Evolutionary conservation across 2,329 filamentous ascomycete genomes (phyloP).

Genomic region (Colletotrichum spinosum): DNA sequence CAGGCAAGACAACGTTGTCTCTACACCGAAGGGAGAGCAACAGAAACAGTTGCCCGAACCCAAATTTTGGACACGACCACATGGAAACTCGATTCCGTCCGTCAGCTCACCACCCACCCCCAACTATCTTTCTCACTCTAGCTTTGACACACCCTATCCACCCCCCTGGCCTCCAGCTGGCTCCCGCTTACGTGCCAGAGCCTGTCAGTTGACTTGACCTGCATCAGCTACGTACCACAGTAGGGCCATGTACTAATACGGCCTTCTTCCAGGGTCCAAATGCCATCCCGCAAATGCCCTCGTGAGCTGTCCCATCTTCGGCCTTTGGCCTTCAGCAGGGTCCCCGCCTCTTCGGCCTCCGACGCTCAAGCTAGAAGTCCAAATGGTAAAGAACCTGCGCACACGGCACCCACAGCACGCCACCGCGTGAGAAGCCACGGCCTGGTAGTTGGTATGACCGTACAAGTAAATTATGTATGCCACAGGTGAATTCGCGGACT

Average conservation of each 20-base stretch:
- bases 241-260: background rate
- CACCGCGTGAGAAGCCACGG: too few relatives aligned
- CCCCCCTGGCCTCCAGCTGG: constrained; percentile 3
- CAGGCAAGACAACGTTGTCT: background rate
- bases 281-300: constrained; percentile 23
- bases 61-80: constrained; percentile 21
- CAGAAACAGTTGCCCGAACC: constrained; percentile 21
- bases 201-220: background rate
- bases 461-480: too few relatives aligned
- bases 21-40: constrained; percentile 18
- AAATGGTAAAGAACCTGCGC: too few relatives aligned
- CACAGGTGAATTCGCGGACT: too few relatives aligned
- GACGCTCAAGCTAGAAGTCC: too few relatives aligned
- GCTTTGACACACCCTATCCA: too few relatives aligned
- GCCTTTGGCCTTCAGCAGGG: background rate
- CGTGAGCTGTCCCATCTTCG: constrained; percentile 26
- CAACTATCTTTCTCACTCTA: too few relatives aligned
- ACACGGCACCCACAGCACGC: too few relatives aligned
- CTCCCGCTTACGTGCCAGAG: constrained; percentile 2
- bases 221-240: background rate
- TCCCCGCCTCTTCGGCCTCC: background rate
- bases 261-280: constrained; percentile 22
- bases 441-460: too few relatives aligned
- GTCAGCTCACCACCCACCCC: background rate
- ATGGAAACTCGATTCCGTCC: constrained; percentile 19